Evolutionary conservation across 2,329 filamentous ascomycete species (phyloP), one percentile per base, ranked within the genome.

Genomic region (Anisogramma anomala): DNA sequence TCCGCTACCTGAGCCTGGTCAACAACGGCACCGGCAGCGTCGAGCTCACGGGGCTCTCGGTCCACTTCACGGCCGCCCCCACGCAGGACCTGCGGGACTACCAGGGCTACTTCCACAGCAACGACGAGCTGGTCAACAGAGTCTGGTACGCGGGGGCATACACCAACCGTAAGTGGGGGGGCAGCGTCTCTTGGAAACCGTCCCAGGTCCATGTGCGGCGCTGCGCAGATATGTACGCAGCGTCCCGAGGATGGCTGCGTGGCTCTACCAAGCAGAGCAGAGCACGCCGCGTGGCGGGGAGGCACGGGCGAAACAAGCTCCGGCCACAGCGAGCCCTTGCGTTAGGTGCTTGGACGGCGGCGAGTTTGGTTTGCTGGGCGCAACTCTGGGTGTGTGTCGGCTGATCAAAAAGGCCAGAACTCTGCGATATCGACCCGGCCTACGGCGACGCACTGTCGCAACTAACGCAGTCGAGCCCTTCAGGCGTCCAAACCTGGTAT

Each of bases 71-170:
- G 1, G 57, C 62, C 0, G 63, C 63, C 38, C 63, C 63, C 4
- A 60, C 52, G 6, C 55, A 58, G 65, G 56, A 74, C 49, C 60
- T 72, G 13, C 60, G 62, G 32, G 66, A 67, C 10, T 74, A 73
- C 41, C 62, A 65, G 30, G 70, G 70, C 7, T 73, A 73, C 45
- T 73, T 73, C 39, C 61, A 71, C 47, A 67, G 60, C 49, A 66
- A 58, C 33, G 67, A 67, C 31, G 62, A 69, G 25, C 51, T 71
- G 9, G 60, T 76, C 19, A 73, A 73, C 45, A 62, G 63, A 8
- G 69, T 74, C 35, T 75, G 72, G 71, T 76, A 76, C 47, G 66
- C 63, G 30, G 71, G 66, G 4, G 68, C 68, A 6, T 72, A 69
- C 47, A 74, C 71, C 1, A 49, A 73, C 25, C 71, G 38, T 41